Percentiles rank a stretch among this genome's conserved stretches.
phyloP scores from a whole-genome alignment of 1,284 basidiomycete genomes.

The Sphaerobolus stellatus region DNA sequence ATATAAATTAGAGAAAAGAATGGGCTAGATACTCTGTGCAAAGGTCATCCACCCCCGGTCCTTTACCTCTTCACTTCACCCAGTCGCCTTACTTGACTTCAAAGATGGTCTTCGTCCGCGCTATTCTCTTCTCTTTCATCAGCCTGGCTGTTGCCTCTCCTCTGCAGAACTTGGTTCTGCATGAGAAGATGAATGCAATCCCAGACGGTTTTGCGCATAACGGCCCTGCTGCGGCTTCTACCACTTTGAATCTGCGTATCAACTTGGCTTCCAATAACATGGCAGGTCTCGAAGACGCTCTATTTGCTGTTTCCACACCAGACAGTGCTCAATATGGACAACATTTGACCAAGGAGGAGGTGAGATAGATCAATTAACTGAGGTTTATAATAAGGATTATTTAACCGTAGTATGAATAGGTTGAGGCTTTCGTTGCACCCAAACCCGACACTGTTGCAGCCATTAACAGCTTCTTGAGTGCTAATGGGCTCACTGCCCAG shows the following conservation, averaged over 20 bases:
- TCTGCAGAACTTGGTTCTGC: constrained; percentile 8
- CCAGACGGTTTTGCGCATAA: constrained; percentile 10
- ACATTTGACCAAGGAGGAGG: constrained; percentile 36
- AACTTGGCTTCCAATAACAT: constrained; percentile 24
- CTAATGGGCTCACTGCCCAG: constrained; percentile 20
- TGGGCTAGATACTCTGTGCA: too few relatives aligned
- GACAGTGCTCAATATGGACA: constrained; percentile 33
- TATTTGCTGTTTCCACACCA: constrained; percentile 36
- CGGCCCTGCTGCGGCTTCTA: constrained; percentile 6
- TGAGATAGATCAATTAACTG: constrained; percentile 12
- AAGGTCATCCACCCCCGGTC: too few relatives aligned
- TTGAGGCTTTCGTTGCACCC: constrained; percentile 16
- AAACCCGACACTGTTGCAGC: constrained; percentile 9
- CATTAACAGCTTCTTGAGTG: constrained; percentile 27
- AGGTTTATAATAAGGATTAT: not conserved
- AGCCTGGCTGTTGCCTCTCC: too few relatives aligned
- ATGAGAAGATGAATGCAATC: constrained; percentile 9
- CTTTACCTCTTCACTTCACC: too few relatives aligned
- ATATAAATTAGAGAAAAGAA: too few relatives aligned
- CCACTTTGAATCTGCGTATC: constrained; percentile 19
- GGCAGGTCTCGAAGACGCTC: constrained; percentile 21
- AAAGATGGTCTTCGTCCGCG: too few relatives aligned
- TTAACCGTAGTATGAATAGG: too few relatives aligned
- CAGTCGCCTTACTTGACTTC: too few relatives aligned
- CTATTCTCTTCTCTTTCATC: too few relatives aligned